These are phyloP conservation scores for Globisporangium cederbergense DNA, from an alignment of 352 stramenopile genomes.

Conservation along the genomic window DNA sequence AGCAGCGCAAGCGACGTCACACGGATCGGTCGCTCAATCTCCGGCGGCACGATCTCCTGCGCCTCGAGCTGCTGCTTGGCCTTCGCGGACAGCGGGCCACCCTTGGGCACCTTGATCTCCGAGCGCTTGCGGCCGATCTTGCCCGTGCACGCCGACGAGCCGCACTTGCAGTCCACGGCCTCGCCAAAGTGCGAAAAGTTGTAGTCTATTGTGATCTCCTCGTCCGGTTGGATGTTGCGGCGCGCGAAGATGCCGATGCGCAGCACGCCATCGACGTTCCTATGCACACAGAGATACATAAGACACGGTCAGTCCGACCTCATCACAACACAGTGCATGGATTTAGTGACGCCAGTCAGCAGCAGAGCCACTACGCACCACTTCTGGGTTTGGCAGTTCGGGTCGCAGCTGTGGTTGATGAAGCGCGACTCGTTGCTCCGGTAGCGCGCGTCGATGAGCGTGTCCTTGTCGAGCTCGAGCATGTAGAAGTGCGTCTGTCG, in stretches of 20 bases:
- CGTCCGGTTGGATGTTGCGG: conserved; percentile 42
- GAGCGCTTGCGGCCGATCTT: conserved; percentile 76
- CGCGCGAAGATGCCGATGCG: conserved; percentile 81
- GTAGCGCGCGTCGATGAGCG: conserved; percentile 83
- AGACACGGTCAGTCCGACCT: neutral
- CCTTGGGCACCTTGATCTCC: conserved; percentile 26
- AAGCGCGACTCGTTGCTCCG: conserved; percentile 93
- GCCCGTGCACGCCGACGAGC: conserved; percentile 62
- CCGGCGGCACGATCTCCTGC: conserved; percentile 28
- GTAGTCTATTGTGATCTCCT: conserved; percentile 87
- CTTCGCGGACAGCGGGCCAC: conserved; percentile 4
- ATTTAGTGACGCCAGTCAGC: neutral
- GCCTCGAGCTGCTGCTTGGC: conserved; percentile 19
- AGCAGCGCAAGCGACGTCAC: conserved; percentile 72
- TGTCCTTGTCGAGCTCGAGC: conserved; percentile 83
- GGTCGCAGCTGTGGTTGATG: conserved; percentile 95
- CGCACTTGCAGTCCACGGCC: conserved; percentile 73
- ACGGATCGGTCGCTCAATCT: conserved; percentile 59
- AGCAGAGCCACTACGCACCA: conserved; percentile 54
- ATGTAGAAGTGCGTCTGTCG: conserved; percentile 81
- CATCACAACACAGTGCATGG: neutral
- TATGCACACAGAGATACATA: conserved; percentile 11
- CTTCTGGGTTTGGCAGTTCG: conserved; percentile 94
- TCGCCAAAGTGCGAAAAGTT: conserved; percentile 85
- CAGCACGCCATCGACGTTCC: conserved; percentile 68